Evolutionary conservation across 768 basidiomycete species (phyloP), one percentile per base, ranked within the genome.

Genomic region (Xerocomus brunneocitrinus): DNA sequence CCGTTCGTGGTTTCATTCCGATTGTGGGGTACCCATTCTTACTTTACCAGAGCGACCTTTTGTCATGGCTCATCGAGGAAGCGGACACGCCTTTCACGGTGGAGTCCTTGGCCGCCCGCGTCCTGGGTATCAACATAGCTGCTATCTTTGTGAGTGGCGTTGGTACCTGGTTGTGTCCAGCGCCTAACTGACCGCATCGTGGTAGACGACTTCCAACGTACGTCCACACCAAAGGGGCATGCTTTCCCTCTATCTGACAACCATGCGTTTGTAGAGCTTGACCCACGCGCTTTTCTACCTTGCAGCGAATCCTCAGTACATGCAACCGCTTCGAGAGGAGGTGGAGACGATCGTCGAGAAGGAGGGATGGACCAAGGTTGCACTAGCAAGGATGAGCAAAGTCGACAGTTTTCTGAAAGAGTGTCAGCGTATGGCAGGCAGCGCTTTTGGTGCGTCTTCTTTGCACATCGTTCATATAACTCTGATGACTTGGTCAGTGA

Each of bases 31-130:
- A 6, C 27, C 27, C 5, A 27, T 27, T 27, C 27, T 6, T 27
- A 25, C 8, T 8, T 27, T 3, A 3, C 46, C 39, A 72, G 73
- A 62, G 64, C 28, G 71, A 75, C 49, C 42, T 73, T 42, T 50
- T 74, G 10, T 53, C 57, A 4, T 75, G 73, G 71, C 25, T 71
- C 8, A 58, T 73, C 28, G 64, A 67, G 9, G 64, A 58, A 6
- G 63, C 65, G 1, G 34, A 55, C 1, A 25, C 56, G 31, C 52
- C 66, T 24, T n/a, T 32, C 10, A 31, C 49, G 8, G 51, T 13
- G 12, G 45, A 46, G 31, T 5, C 30, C 24, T 47, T 75, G 60
- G 38, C 53, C 1, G 28, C 16, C 5, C 56, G 59, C 24, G 14
- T 66, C 0, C 39, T 66, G 25, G 47, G 27, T 9, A 19, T 56